Base-by-base conservation (phyloP, 1,284 basidiomycete genomes). In the Ceratobasidium sp. region DNA sequence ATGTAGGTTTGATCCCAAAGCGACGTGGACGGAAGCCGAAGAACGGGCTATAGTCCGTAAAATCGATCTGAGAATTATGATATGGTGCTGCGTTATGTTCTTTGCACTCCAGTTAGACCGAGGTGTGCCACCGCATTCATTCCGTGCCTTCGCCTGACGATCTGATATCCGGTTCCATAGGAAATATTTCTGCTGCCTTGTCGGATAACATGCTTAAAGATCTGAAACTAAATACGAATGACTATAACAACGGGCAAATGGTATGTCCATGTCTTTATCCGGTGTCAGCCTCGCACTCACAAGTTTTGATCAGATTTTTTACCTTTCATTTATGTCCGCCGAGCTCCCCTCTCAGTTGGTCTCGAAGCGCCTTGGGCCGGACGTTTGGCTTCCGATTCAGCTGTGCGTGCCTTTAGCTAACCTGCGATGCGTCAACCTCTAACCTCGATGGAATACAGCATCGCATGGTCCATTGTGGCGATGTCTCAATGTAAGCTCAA, bases 261-360 rank as follows among this genome's bases (percentile, higher is more conserved):
- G 56, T 73, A 49, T 13, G 54, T 79, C 88, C 85, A 0, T 75
- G 47, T 7, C 47, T 39, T 49, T 20, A 20, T 35, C 37, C 26
- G 31, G 5, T 26, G 3, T 66, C 23, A 20, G 35, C 13, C 10
- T 8, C 5, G 13, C 13, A 23, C 15, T 33, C 53, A 90, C 10
- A 91, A n/a, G n/a, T 90, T 78, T 88, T 6, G 15, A 2, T 4
- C n/a, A 73, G 69, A 73, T 91, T 1, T 89, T 88, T 79, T 85
- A 88, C 67, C 78, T 92, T 0, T 83, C 88, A 49, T 92, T 92
- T 82, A 83, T 92, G 51, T 84, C 82, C 51, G 89, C 90, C 5
- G 90, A 91, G 80, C 82, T 92, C 35, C 91, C 92, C n/a, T 92
- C 91, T 1, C 91, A 92, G 78, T 84, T 93, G 17, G 83, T 93